These are phyloP conservation scores for Penicillium waksmanii DNA, from an alignment of 495 filamentous ascomycete species.

Conservation along the genomic window DNA sequence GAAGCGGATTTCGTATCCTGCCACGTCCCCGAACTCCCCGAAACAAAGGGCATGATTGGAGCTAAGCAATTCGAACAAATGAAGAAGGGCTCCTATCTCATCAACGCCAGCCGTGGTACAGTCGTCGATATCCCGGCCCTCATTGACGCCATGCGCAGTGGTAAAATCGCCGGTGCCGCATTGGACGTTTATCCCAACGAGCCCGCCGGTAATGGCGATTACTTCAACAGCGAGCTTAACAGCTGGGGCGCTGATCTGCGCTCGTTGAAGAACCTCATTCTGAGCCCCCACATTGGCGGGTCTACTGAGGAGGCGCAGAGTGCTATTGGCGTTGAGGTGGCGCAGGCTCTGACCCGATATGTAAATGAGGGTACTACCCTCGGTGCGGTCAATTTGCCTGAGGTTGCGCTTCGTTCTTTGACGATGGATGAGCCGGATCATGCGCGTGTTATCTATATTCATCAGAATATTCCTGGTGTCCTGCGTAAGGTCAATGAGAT, in stretches of 20 bases:
- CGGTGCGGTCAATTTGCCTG: conserved; percentile 94
- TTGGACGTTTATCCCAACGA: conserved; percentile 96
- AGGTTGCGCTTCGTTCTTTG: conserved; percentile 83
- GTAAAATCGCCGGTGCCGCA: conserved; percentile 91
- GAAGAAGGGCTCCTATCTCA: conserved; percentile 89
- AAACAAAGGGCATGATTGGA: conserved; percentile 90
- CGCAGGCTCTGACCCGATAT: conserved; percentile 82
- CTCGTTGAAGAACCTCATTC: conserved; percentile 85
- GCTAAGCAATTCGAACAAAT: conserved; percentile 77
- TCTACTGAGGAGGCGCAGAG: conserved; percentile 98
- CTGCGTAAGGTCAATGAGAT: conserved; percentile 92
- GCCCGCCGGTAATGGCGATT: conserved; percentile 90
- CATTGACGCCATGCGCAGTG: conserved; percentile 82
- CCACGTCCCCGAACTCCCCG: conserved; percentile 90
- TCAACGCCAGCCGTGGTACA: conserved; percentile 93
- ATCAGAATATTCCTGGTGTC: conserved; percentile 93
- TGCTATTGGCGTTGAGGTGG: conserved; percentile 94
- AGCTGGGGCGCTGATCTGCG: conserved; percentile 85
- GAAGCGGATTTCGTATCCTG: conserved; percentile 88
- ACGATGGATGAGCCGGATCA: conserved; percentile 87
- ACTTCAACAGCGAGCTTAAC: conserved; percentile 88
- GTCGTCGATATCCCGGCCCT: conserved; percentile 94
- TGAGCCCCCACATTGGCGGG: conserved; percentile 95
- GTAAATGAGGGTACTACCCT: conserved; percentile 90
- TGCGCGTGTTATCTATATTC: conserved; percentile 92